A percentile compares a stretch with the other conserved stretches of the same genome.
phyloP scores from a whole-genome alignment of 148 eudicot genomes.

The Rhododendron ovatum region DNA sequence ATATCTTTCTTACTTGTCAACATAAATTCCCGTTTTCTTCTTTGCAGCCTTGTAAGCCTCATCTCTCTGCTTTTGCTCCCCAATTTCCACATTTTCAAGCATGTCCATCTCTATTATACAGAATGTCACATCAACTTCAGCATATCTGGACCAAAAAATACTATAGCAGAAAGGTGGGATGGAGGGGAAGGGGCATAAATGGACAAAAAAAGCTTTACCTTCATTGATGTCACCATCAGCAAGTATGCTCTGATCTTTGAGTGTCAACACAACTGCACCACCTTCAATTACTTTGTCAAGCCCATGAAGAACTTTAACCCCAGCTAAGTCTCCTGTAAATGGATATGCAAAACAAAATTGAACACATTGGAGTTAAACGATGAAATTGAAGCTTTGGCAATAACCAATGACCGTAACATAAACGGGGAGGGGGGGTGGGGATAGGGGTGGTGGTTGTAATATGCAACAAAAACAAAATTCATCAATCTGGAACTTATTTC shows the following conservation, averaged over 20 bases:
- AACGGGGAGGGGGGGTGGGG: no score
- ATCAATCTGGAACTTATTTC: not conserved
- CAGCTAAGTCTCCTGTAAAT: conserved; percentile 57
- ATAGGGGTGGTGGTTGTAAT: not conserved
- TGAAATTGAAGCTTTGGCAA: not conserved
- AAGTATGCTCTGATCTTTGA: conserved; percentile 93
- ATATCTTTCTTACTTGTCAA: conserved; percentile 60
- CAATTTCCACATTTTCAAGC: conserved; percentile 98
- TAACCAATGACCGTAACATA: not conserved
- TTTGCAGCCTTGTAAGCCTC: conserved; percentile 93
- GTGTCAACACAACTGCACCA: conserved; percentile 94
- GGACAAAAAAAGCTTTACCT: conserved; percentile 29
- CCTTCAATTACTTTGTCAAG: conserved; percentile 95
- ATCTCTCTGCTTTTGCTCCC: conserved; percentile 89
- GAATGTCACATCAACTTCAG: conserved; percentile 32
- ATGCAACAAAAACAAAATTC: not conserved
- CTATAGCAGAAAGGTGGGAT: conserved; percentile 2
- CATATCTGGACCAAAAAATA: conserved; percentile 27
- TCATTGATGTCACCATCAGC: conserved; percentile 85
- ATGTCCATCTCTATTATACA: conserved; percentile 69
- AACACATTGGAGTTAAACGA: not conserved
- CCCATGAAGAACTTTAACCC: conserved; percentile 94
- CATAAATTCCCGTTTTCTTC: conserved; percentile 64
- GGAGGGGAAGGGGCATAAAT: not conserved
- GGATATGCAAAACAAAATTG: conserved; percentile 8